Percentiles rank a stretch among this genome's conserved stretches.
Evolutionary conservation across 2,329 filamentous ascomycete genomes (phyloP).

Genomic region (Colletotrichum viniferum): DNA sequence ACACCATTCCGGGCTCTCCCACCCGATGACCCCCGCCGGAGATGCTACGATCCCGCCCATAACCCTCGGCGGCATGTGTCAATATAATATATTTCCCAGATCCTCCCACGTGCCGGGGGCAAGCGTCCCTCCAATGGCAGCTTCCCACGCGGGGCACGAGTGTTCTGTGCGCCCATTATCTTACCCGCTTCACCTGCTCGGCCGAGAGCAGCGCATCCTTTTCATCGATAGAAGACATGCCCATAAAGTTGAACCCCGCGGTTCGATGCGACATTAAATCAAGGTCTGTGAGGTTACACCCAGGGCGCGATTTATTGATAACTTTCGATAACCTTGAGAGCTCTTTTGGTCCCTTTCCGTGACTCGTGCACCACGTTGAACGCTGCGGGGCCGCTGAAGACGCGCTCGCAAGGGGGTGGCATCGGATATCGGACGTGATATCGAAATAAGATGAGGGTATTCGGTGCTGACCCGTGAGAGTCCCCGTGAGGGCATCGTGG

Average conservation of each 20-base stretch:
- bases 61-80: conserved; percentile 12
- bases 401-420: neutral
- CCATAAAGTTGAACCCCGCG: neutral
- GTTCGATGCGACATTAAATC: conserved; percentile 4
- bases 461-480: neutral
- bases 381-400: neutral
- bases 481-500: neutral
- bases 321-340: neutral
- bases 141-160: neutral
- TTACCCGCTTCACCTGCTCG: neutral
- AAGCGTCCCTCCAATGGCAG: neutral
- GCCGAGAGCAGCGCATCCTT: neutral
- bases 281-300: conserved; percentile 1
- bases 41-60: conserved; percentile 10
- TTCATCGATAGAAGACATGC: neutral
- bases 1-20: conserved; percentile 7
- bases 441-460: neutral
- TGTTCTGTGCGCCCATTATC: neutral
- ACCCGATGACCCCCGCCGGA: conserved; percentile 10
- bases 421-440: neutral
- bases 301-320: neutral
- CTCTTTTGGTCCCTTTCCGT: neutral
- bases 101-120: neutral
- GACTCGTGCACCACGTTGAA: conserved; percentile 5
- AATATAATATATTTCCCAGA: neutral